Evolutionary conservation across 805 yeast species (phyloP).

Genomic region (Kluyveromyces siamensis): DNA sequence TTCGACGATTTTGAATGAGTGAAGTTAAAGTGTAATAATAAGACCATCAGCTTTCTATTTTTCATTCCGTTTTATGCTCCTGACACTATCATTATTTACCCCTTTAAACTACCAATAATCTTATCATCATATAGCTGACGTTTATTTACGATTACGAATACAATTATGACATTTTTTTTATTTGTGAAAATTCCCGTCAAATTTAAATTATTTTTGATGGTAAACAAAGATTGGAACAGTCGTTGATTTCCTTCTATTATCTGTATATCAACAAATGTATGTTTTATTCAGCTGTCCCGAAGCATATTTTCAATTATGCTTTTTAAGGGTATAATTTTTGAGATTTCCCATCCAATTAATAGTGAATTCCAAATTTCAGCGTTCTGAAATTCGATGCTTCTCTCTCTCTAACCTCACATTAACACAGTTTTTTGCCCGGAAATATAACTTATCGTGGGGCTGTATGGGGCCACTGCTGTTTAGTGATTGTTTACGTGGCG

Average conservation of each 20-base stretch:
- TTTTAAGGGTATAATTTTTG: too few relatives aligned
- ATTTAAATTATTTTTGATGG: too few relatives aligned
- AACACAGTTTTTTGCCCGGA: background rate
- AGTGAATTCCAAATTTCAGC: background rate
- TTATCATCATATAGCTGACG: background rate
- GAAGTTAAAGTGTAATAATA: background rate
- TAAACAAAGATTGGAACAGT: too few relatives aligned
- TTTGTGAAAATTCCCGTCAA: too few relatives aligned
- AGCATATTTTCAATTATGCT: too few relatives aligned
- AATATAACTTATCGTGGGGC: background rate
- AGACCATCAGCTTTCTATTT: background rate
- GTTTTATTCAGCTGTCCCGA: too few relatives aligned
- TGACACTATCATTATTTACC: background rate
- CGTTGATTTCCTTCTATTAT: too few relatives aligned
- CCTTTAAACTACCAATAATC: background rate
- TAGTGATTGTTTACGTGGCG: background rate
- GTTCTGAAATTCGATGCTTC: background rate
- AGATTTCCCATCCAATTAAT: background rate
- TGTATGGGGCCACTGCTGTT: background rate
- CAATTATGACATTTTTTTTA: background rate
- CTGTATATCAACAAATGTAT: too few relatives aligned
- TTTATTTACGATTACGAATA: background rate
- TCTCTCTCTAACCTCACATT: constrained; percentile 1
- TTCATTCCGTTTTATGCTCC: background rate
- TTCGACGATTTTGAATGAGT: background rate